A percentile compares a stretch with the other conserved stretches of the same genome.
These are phyloP conservation scores for Epichloe glyceriae DNA, from an alignment of 2,329 filamentous ascomycete genomes.

Conservation along the genomic window DNA sequence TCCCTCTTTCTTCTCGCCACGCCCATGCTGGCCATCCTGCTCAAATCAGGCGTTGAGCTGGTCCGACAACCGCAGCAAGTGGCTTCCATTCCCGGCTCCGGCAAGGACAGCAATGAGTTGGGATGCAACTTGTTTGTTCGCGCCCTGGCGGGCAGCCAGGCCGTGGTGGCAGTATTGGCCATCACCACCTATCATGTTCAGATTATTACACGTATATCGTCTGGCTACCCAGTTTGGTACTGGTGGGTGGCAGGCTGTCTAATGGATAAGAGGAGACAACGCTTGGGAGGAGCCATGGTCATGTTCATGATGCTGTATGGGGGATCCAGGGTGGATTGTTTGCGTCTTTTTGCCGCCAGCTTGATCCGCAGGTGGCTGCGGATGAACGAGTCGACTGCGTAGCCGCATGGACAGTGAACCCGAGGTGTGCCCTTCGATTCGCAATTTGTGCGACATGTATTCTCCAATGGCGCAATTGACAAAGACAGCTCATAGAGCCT, in stretches of 20 bases:
- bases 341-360: conserved; percentile 81
- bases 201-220: conserved; percentile 80
- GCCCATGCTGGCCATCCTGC: conserved; percentile 56
- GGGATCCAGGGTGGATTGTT: conserved; percentile 72
- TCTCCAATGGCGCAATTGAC: no score
- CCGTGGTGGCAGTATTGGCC: conserved; percentile 57
- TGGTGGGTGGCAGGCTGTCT: conserved; percentile 54
- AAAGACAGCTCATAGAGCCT: no score
- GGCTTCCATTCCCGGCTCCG: background rate
- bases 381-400: background rate
- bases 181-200: conserved; percentile 82
- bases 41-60: conserved; percentile 42
- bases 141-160: conserved; percentile 58
- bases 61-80: conserved; percentile 12
- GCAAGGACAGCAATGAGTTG: conserved; percentile 4
- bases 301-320: conserved; percentile 71
- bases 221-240: conserved; percentile 83
- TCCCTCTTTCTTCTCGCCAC: conserved; percentile 71
- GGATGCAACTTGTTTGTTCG: conserved; percentile 22
- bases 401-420: no score
- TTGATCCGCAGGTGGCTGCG: conserved; percentile 22
- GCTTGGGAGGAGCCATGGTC: conserved; percentile 31
- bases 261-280: conserved; percentile 17
- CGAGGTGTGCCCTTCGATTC: no score
- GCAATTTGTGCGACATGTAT: no score